Conservation (phyloP, 306 rosid genomes). For the Elaeagnus macrophylla region DNA sequence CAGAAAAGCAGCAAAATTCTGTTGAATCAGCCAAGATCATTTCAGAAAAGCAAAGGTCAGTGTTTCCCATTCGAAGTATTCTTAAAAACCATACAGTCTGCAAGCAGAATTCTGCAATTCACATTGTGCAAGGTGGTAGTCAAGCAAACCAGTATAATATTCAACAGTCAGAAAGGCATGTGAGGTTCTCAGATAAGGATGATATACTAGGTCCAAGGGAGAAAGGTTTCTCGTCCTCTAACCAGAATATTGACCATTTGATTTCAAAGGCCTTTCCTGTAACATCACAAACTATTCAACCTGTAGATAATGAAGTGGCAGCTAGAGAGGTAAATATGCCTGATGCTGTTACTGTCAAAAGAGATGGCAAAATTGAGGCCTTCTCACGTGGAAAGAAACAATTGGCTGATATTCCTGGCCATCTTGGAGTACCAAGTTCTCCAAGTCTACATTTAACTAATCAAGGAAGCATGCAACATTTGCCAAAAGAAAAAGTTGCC, state of each 20-base stretch:
- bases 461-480: slow-evolving; percentile 32
- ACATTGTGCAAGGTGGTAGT: slow-evolving; percentile 22
- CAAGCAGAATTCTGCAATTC: slow-evolving; percentile 33
- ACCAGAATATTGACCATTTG: slow-evolving; percentile 27
- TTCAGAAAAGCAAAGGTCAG: slow-evolving; percentile 21
- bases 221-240: slow-evolving; percentile 24
- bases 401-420: slow-evolving; percentile 27
- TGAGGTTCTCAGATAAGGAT: slow-evolving; percentile 46
- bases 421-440: slow-evolving; percentile 24
- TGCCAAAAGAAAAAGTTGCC: slow-evolving; percentile 31
- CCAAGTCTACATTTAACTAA: slow-evolving; percentile 30
- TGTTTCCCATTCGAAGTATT: slow-evolving; percentile 43
- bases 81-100: slow-evolving; percentile 39
- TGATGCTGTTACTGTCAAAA: slow-evolving; percentile 12
- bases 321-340: slow-evolving; percentile 30
- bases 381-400: slow-evolving; percentile 39
- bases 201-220: slow-evolving; percentile 38
- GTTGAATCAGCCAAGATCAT: no score
- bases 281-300: slow-evolving; percentile 36
- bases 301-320: slow-evolving; percentile 33
- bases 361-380: slow-evolving; percentile 32
- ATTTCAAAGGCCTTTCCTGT: slow-evolving; percentile 37
- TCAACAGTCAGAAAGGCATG: slow-evolving; percentile 35
- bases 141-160: slow-evolving; percentile 27
- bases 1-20: slow-evolving; percentile 12